Percentiles rank a stretch among this genome's conserved stretches.
These are phyloP conservation scores for Botrytis galanthina DNA, from an alignment of 2,329 filamentous ascomycete genomes.

Conservation along the genomic window DNA sequence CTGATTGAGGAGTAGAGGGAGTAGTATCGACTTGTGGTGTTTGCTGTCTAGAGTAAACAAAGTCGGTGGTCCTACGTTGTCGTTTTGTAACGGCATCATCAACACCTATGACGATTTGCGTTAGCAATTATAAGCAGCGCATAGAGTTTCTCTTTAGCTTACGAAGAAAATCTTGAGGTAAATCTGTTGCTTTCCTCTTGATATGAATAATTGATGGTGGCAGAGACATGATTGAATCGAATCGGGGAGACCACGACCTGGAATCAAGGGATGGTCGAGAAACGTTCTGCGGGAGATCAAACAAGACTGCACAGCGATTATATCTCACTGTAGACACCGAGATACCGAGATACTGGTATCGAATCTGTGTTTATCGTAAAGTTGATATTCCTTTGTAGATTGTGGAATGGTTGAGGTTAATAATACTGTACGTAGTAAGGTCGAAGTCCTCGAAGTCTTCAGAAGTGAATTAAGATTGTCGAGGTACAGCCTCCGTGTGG, in stretches of 20 bases:
- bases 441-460: not conserved
- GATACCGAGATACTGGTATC: not conserved
- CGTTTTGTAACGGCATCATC: constrained; percentile 34
- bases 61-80: constrained; percentile 30
- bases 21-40: constrained; percentile 10
- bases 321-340: not conserved
- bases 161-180: constrained; percentile 39
- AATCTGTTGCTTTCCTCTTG: constrained; percentile 39
- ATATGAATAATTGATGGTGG: constrained; percentile 37
- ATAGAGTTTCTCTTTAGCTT: constrained; percentile 19
- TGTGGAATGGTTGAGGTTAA: not conserved
- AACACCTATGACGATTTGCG: constrained; percentile 29
- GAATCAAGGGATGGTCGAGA: not conserved
- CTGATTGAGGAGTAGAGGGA: constrained; percentile 10
- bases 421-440: not conserved
- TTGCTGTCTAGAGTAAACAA: constrained; percentile 36
- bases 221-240: constrained; percentile 32
- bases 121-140: too few relatives aligned
- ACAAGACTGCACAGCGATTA: not conserved
- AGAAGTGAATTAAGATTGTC: not conserved
- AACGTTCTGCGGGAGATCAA: not conserved
- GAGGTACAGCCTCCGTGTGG: not conserved
- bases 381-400: not conserved
- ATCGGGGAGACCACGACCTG: not conserved
- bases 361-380: not conserved